Conservation (phyloP, 495 filamentous ascomycete species). For the Sporormia fimetaria region DNA sequence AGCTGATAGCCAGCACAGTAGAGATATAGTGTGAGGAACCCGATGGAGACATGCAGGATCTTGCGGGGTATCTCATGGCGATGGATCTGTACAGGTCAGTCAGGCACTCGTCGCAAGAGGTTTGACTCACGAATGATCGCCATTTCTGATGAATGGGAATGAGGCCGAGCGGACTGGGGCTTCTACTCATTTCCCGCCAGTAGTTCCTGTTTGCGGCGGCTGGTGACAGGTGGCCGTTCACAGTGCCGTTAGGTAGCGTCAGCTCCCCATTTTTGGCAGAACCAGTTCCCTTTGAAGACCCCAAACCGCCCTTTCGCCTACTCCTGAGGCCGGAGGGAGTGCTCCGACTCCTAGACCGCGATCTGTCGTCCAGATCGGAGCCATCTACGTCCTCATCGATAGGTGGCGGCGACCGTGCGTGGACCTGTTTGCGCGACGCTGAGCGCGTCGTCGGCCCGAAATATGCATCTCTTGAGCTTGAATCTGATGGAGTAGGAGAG, state of each 20-base stretch:
- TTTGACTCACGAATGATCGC: slow-evolving; percentile 46
- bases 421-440: slow-evolving; percentile 21
- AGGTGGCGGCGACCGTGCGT: slow-evolving; percentile 20
- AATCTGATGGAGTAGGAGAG: slow-evolving; percentile 36
- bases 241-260: slow-evolving; percentile 24
- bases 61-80: slow-evolving; percentile 70
- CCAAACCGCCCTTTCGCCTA: slow-evolving; percentile 25
- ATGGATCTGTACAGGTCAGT: slow-evolving; percentile 40
- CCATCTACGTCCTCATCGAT: slow-evolving; percentile 25
- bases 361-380: slow-evolving; percentile 30
- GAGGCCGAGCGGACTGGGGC: slow-evolving; percentile 80
- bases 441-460: slow-evolving; percentile 33
- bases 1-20: slow-evolving; percentile 69
- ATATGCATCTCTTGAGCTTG: slow-evolving; percentile 31
- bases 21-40: slow-evolving; percentile 76
- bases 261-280: slow-evolving; percentile 16
- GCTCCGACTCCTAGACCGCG: slow-evolving; percentile 28
- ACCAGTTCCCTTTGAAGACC: slow-evolving; percentile 12
- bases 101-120: not conserved
- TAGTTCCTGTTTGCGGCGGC: slow-evolving; percentile 42
- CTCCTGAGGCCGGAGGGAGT: slow-evolving; percentile 26
- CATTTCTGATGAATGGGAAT: slow-evolving; percentile 85
- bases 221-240: slow-evolving; percentile 65
- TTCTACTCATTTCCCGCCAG: slow-evolving; percentile 74
- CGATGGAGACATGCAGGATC: slow-evolving; percentile 81